Evolutionary conservation across 306 rosid species (phyloP).

Genomic region (Alnus rubra): DNA sequence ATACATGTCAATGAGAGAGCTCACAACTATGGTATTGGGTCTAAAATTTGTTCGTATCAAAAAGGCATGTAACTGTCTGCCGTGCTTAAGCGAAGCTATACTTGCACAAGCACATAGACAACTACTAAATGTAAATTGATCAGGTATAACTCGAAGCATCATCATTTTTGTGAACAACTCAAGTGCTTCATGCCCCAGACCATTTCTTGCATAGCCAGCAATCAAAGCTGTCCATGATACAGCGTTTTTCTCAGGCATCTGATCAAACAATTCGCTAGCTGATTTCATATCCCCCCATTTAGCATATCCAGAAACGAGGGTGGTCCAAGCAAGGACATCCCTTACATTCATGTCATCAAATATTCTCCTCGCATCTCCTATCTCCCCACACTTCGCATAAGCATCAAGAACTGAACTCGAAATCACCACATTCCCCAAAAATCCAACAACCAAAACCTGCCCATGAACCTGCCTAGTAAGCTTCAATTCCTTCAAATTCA

Average conservation of each 20-base stretch:
- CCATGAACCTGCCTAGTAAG: constrained; percentile 80
- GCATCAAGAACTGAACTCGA: constrained; percentile 74
- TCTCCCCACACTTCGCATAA: constrained; percentile 69
- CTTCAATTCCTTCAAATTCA: constrained; percentile 51
- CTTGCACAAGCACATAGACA: constrained; percentile 76
- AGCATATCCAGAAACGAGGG: constrained; percentile 71
- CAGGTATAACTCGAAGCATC: constrained; percentile 49
- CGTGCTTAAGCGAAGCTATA: constrained; percentile 62
- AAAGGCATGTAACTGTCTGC: constrained; percentile 65
- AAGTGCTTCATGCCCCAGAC: constrained; percentile 72
- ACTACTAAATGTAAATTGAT: constrained; percentile 78
- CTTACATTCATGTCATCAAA: constrained; percentile 58
- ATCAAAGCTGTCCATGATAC: constrained; percentile 81
- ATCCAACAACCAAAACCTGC: constrained; percentile 72
- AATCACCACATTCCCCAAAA: constrained; percentile 62
- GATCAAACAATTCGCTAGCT: constrained; percentile 55
- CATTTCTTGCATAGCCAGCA: constrained; percentile 65
- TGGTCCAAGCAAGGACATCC: constrained; percentile 79
- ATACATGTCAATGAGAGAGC: constrained; percentile 84
- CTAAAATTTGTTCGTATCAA: constrained; percentile 58
- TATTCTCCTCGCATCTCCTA: constrained; percentile 59
- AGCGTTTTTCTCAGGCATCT: constrained; percentile 70
- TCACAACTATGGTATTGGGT: constrained; percentile 61
- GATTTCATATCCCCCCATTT: constrained; percentile 62
- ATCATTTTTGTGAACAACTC: constrained; percentile 62